Conservation (phyloP, 2,329 filamentous ascomycete genomes). For the Fusarium paranaense region DNA sequence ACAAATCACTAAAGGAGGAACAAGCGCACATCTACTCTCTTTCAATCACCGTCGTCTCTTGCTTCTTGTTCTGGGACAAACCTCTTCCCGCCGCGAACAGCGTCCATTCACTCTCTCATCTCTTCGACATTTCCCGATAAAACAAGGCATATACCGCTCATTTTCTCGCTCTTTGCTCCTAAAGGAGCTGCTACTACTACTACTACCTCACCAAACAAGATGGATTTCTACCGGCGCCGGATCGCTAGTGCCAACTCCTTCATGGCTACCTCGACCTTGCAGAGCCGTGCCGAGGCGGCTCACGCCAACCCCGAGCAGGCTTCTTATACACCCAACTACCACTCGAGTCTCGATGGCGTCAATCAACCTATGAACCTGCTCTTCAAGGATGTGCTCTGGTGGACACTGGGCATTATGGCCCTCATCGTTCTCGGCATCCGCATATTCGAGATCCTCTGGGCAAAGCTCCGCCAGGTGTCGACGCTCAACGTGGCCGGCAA, state of each 20-base stretch:
- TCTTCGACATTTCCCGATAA: constrained; percentile 12
- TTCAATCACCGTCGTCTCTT: constrained; percentile 25
- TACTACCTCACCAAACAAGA: constrained; percentile 28
- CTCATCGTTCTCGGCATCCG: constrained; percentile 66
- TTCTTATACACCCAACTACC: constrained; percentile 66
- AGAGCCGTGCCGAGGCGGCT: constrained; percentile 44
- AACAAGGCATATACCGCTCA: constrained; percentile 16
- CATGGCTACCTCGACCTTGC: constrained; percentile 47
- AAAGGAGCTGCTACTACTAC: constrained; percentile 24
- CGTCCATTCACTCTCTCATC: constrained; percentile 21
- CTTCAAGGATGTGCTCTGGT: constrained; percentile 70
- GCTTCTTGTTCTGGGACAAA: constrained; percentile 20
- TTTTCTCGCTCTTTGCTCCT: constrained; percentile 16
- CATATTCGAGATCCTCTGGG: constrained; percentile 65
- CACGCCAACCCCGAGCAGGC: constrained; percentile 50
- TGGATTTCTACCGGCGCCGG: constrained; percentile 49
- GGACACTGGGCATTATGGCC: constrained; percentile 68
- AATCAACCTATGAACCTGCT: constrained; percentile 68
- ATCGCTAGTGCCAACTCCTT: constrained; percentile 47
- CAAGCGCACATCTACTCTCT: constrained; percentile 32
- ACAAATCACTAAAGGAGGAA: constrained; percentile 37
- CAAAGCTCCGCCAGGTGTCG: constrained; percentile 68
- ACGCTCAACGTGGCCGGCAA: constrained; percentile 66
- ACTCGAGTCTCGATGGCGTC: constrained; percentile 69
- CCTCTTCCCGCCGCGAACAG: constrained; percentile 15